Percentiles rank a stretch among this genome's conserved stretches.
Evolutionary conservation across 2,329 filamentous ascomycete genomes (phyloP).

Genomic region (Clarireedia homoeocarpa): DNA sequence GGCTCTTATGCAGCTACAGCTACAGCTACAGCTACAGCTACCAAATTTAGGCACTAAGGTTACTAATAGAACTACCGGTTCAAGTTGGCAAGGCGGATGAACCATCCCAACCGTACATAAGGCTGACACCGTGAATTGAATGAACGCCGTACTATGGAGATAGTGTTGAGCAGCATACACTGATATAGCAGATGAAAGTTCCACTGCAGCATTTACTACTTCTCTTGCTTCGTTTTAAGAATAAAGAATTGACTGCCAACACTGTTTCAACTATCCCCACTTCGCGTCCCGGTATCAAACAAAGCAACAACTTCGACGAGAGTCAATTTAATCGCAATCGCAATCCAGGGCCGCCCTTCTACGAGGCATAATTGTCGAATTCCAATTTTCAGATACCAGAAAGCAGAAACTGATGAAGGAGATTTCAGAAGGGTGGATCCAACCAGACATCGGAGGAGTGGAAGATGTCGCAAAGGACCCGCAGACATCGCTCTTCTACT

Average conservation of each 20-base stretch:
- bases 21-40: too few relatives aligned
- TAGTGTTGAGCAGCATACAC: neutral
- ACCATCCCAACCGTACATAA: neutral
- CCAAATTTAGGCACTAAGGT: neutral
- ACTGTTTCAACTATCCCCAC: slow-evolving; percentile 8
- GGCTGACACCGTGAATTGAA: slow-evolving; percentile 8
- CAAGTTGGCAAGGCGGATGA: slow-evolving; percentile 1
- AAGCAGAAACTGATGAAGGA: slow-evolving; percentile 20
- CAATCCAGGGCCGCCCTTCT: neutral
- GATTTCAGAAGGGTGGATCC: slow-evolving; percentile 12
- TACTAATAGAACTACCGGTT: slow-evolving; percentile 4
- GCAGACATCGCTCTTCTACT: slow-evolving; percentile 58
- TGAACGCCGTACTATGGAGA: neutral
- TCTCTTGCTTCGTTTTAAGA: neutral
- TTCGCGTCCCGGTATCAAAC: slow-evolving; percentile 9
- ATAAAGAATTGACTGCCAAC: neutral
- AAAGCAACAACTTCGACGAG: slow-evolving; percentile 17
- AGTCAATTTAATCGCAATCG: slow-evolving; percentile 1
- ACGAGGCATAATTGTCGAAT: slow-evolving; percentile 15
- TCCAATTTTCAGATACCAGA: neutral
- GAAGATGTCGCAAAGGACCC: slow-evolving; percentile 43
- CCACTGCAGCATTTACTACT: neutral
- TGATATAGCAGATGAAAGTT: neutral
- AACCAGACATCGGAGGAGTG: slow-evolving; percentile 25
- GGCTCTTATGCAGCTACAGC: neutral